These are phyloP conservation scores for Eudorina sp. DNA, from an alignment of 139 green algal species.

Conservation along the genomic window DNA sequence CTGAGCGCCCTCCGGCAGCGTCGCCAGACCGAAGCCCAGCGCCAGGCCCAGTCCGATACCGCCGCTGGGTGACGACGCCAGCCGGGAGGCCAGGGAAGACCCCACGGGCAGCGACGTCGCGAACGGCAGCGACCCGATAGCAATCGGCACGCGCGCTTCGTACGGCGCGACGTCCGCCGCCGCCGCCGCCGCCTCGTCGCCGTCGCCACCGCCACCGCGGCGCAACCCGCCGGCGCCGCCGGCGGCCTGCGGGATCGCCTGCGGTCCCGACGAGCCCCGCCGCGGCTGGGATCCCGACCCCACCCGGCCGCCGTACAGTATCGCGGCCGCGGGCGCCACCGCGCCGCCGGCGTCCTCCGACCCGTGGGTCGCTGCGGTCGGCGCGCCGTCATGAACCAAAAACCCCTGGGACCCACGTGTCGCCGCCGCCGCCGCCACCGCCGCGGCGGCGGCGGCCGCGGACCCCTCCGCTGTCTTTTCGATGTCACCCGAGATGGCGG, in stretches of 20 bases:
- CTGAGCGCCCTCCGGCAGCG: background rate
- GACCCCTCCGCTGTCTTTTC: no score
- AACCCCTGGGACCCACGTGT: no score
- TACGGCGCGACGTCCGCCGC: background rate
- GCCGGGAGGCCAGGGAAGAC: background rate
- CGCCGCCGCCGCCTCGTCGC: no score
- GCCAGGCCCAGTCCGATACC: constrained; percentile 36
- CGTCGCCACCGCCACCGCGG: background rate
- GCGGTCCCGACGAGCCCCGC: background rate
- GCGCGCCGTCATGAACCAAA: no score
- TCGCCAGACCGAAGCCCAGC: background rate
- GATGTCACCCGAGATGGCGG: no score
- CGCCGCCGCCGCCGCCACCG: no score
- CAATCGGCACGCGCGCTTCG: background rate
- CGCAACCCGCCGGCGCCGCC: background rate
- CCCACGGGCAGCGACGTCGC: background rate
- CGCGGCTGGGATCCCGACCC: background rate
- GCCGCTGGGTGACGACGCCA: background rate
- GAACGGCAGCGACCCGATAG: constrained; percentile 14
- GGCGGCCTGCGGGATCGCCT: background rate
- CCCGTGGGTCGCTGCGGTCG: no score
- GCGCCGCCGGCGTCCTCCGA: background rate
- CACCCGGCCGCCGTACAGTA: background rate
- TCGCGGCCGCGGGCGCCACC: background rate
- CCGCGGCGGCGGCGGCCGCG: no score